Percentiles rank a stretch among this genome's conserved stretches.
phyloP scores from a whole-genome alignment of 176 grass and related monocot genomes.

The Musa schizocarpa region DNA sequence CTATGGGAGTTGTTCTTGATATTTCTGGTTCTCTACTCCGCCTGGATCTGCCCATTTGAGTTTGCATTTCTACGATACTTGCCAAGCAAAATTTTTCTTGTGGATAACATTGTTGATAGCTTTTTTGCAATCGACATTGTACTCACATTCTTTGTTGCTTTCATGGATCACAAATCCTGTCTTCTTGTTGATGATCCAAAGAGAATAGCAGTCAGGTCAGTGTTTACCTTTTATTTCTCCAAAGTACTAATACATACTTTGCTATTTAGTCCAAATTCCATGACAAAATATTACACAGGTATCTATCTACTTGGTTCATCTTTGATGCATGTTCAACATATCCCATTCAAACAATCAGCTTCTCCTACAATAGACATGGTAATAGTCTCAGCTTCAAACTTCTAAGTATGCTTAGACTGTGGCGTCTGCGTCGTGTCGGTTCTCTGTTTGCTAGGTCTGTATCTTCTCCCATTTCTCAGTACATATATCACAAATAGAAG shows the following conservation, averaged over 20 bases:
- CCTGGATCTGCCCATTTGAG: conserved; percentile 74
- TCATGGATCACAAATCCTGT: conserved; percentile 40
- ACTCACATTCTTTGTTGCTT: conserved; percentile 72
- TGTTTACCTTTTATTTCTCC: background rate
- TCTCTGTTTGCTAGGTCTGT: conserved; percentile 52
- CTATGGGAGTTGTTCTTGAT: conserved; percentile 61
- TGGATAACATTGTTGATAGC: conserved; percentile 51
- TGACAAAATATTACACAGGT: conserved; percentile 23
- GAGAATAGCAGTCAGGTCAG: conserved; percentile 54
- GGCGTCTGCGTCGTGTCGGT: conserved; percentile 49
- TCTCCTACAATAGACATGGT: conserved; percentile 35
- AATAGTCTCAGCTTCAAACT: conserved; percentile 40
- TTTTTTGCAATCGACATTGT: conserved; percentile 57
- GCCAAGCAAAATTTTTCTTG: conserved; percentile 39
- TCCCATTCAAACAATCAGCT: conserved; percentile 48
- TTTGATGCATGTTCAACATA: conserved; percentile 55
- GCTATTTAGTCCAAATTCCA: background rate
- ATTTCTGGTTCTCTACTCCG: conserved; percentile 64
- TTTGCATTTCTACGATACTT: conserved; percentile 66
- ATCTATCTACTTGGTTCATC: conserved; percentile 63
- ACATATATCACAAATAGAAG: background rate
- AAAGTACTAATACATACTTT: background rate
- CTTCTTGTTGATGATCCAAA: conserved; percentile 44
- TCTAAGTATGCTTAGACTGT: conserved; percentile 50
- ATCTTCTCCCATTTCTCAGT: background rate